Percentiles rank a stretch among this genome's conserved stretches.
Conservation (phyloP, 306 rosid species). For the Oxytropis ochrocephala region DNA sequence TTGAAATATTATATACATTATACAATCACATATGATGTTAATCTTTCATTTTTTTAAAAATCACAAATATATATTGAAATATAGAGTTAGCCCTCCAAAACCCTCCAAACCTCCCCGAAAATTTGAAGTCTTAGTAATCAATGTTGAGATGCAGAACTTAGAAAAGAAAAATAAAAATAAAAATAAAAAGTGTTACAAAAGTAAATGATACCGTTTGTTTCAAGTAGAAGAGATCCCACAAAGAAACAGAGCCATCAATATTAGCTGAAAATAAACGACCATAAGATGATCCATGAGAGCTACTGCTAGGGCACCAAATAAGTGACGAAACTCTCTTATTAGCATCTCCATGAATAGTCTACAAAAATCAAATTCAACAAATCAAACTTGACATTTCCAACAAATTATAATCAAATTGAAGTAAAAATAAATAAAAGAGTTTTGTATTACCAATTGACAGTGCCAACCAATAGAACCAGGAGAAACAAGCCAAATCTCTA, state of each 20-base stretch:
- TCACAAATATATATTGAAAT: no score
- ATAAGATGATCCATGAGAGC: constrained; percentile 36
- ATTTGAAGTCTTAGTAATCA: no score
- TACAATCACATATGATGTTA: no score
- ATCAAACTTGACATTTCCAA: not conserved
- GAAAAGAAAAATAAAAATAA: not conserved
- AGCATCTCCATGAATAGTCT: constrained; percentile 85
- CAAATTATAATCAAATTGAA: not conserved
- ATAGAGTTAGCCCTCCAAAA: no score
- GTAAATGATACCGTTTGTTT: constrained; percentile 56
- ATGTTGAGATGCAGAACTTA: not conserved
- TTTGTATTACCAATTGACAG: constrained; percentile 63
- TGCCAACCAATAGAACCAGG: constrained; percentile 96
- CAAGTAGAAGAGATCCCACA: constrained; percentile 80
- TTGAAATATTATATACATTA: no score
- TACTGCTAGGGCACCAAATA: constrained; percentile 68
- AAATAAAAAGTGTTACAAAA: not conserved
- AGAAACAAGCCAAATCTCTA: constrained; percentile 98
- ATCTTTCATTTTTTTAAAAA: no score
- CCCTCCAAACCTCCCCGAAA: no score
- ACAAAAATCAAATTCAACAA: not conserved
- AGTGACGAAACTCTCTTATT: constrained; percentile 62
- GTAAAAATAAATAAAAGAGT: not conserved
- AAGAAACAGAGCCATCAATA: constrained; percentile 66
- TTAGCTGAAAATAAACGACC: constrained; percentile 83